phyloP scores from a whole-genome alignment of 1,284 basidiomycete genomes.

The Ustilago lituana region DNA sequence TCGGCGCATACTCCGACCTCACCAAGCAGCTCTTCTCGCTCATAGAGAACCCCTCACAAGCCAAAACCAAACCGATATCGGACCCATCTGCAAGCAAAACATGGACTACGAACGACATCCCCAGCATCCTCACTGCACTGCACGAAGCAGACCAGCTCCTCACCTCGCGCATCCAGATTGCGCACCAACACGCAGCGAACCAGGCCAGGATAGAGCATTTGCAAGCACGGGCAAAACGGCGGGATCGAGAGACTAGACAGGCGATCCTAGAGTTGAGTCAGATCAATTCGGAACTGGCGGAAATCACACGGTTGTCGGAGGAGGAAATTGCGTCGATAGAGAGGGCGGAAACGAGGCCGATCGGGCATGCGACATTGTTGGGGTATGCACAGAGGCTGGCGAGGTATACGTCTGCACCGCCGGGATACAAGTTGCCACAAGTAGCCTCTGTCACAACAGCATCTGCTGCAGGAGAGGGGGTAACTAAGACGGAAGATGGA shows the following conservation, averaged over 20 bases:
- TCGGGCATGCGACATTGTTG: conserved; percentile 34
- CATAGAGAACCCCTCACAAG: conserved; percentile 28
- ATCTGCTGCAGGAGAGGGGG: neutral
- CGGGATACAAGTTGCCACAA: conserved; percentile 47
- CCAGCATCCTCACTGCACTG: conserved; percentile 20
- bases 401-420: conserved; percentile 54
- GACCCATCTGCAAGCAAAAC: conserved; percentile 19
- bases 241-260: conserved; percentile 34
- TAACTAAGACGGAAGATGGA: conserved; percentile 7
- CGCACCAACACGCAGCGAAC: conserved; percentile 44
- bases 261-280: conserved; percentile 38
- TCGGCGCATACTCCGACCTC: conserved; percentile 40
- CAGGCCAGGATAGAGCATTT: conserved; percentile 35
- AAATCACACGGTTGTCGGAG: conserved; percentile 29
- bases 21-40: conserved; percentile 39
- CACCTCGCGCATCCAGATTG: conserved; percentile 19
- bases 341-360: conserved; percentile 37
- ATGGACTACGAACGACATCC: conserved; percentile 18
- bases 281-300: conserved; percentile 46
- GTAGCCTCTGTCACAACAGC: conserved; percentile 1
- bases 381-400: conserved; percentile 53
- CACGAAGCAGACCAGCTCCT: conserved; percentile 32
- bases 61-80: conserved; percentile 9
- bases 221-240: conserved; percentile 20
- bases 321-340: conserved; percentile 35